These are phyloP conservation scores for Scheffersomyces parashehatae DNA, from an alignment of 1,139 yeast species.

Conservation along the genomic window DNA sequence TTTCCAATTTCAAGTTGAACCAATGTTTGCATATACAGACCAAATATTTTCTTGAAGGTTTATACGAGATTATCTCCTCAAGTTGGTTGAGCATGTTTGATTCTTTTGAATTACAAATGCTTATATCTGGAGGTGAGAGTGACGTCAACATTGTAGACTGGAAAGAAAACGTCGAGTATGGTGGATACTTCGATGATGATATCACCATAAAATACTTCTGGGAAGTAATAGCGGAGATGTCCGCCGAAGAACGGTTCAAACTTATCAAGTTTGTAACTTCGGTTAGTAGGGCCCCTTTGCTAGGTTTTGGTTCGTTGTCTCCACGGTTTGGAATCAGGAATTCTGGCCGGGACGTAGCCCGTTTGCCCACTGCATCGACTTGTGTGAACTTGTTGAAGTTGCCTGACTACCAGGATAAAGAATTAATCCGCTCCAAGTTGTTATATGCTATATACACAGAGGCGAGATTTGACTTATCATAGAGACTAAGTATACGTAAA, in stretches of 20 bases:
- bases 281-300: constrained; percentile 85
- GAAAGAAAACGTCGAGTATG: constrained; percentile 59
- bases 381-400: constrained; percentile 85
- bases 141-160: constrained; percentile 75
- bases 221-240: constrained; percentile 73
- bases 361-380: constrained; percentile 91
- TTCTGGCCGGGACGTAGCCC: constrained; percentile 52
- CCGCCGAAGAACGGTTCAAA: constrained; percentile 56
- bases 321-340: constrained; percentile 84
- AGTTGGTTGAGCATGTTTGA: constrained; percentile 85
- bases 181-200: constrained; percentile 64
- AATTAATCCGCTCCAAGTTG: constrained; percentile 58
- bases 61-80: constrained; percentile 65
- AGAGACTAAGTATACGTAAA: constrained; percentile 1
- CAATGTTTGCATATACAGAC: constrained; percentile 60
- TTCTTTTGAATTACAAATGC: constrained; percentile 76
- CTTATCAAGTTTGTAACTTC: constrained; percentile 87
- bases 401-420: constrained; percentile 75
- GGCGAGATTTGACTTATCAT: constrained; percentile 85
- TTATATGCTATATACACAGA: constrained; percentile 76
- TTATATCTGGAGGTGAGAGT: constrained; percentile 76
- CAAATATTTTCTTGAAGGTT: constrained; percentile 66
- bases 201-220: constrained; percentile 64
- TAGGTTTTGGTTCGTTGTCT: constrained; percentile 73
- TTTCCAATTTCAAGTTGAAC: constrained; percentile 80